Evolutionary conservation across 2,329 filamentous ascomycete species (phyloP), one percentile per base, ranked within the genome.

Genomic region (Daldinia sp.): DNA sequence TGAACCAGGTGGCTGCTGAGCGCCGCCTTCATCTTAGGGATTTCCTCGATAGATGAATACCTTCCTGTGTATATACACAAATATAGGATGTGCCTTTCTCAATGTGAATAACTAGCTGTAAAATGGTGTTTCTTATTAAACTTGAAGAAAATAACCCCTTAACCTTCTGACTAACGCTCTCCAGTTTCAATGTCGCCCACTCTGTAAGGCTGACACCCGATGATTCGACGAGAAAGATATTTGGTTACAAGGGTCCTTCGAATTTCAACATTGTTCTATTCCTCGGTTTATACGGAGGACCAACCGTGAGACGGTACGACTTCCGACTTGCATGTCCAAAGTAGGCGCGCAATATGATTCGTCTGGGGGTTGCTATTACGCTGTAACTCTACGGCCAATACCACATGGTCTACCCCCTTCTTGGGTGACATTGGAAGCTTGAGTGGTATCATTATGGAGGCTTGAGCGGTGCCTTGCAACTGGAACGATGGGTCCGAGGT

Each of bases 271-370:
- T 48, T 33, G 41, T 60, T 51, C 60, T 18, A 39, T 28, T 7
- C 53, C 46, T 46, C 60, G 26, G 54, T 54, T 35, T 53, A 39
- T 50, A 44, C 26, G 37, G 51, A 48, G 57, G 20, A 48, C 60
- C 60, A 66, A 61, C 59, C 60, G 58, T 54, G 41, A 55, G 51
- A 18, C 44, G 39, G 35, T 61, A 33, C 46, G 15, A 58, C 39
- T 58, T 42, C 68, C 61, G 63, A 56, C 68, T 63, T 65, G 65
- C 70, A 70, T 70, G 46, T 50, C n/a, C 20, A 51, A 50, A 39
- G 7, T 26, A 26, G 51, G 53, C 39, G 42, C 50, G 30, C 39
- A 20, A 62, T 59, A 35, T 60, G 57, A 72, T 72, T 69, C 60
- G 70, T 26, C 58, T 48, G 33, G 12, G 30, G 41, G 26, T 48